Conservation (phyloP, 1,284 basidiomycete species). For the Cutaneotrichosporon sp. region DNA sequence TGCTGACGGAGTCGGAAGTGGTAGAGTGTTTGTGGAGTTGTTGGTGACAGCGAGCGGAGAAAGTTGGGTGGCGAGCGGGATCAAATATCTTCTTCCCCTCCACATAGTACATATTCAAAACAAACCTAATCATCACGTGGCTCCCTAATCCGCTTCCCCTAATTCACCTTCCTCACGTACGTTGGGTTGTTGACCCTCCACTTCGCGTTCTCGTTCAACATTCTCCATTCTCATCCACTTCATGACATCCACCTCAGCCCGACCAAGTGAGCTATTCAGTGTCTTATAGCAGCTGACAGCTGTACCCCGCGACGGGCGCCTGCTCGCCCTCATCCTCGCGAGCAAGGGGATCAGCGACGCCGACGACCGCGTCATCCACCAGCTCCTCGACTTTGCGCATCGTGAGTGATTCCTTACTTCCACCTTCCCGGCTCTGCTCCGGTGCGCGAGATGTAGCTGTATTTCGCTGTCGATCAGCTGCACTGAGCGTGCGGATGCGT, state of each 20-base stretch:
- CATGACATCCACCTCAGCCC: constrained; percentile 21
- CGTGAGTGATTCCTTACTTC: constrained; percentile 53
- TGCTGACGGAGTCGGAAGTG: not conserved
- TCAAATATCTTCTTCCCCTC: not conserved
- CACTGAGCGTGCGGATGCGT: too few species aligned
- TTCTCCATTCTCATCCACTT: constrained; percentile 8
- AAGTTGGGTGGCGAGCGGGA: constrained; percentile 3
- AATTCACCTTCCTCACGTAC: not conserved
- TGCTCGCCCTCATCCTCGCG: constrained; percentile 88
- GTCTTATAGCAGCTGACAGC: constrained; percentile 8
- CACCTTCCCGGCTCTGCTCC: not conserved
- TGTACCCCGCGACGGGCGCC: constrained; percentile 78
- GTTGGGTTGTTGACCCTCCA: not conserved
- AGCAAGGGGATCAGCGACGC: constrained; percentile 93
- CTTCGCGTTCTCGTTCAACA: not conserved
- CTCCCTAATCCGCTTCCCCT: not conserved
- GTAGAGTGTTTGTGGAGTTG: not conserved
- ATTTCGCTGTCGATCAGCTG: too few species aligned
- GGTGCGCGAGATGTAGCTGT: not conserved
- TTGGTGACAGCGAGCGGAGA: not conserved
- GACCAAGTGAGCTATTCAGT: constrained; percentile 6
- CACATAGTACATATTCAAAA: not conserved
- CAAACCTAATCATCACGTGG: not conserved
- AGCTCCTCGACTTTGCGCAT: constrained; percentile 93
- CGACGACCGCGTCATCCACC: constrained; percentile 89